Evolutionary conservation across 164 flowering plant genomes (phyloP), one percentile per base, ranked within the genome.

Genomic region (Nymphaea thermarum): DNA sequence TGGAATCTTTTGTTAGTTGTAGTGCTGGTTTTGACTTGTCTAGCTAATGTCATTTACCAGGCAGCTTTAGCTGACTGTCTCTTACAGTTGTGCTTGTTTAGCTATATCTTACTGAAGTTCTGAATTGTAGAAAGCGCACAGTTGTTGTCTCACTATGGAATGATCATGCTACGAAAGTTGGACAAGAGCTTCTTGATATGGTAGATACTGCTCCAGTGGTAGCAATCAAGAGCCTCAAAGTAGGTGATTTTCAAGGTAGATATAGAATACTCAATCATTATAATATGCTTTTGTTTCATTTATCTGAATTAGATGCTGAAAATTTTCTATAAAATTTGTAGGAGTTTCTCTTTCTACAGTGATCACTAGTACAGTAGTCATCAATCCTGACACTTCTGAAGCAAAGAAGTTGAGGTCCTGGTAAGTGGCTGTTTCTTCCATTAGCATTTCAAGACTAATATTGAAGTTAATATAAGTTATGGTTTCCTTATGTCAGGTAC

Each of bases 121-220:
- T 25, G 36, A 25, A 3, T n/a, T 80, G 76, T 88, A 91, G 99
- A 71, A 90, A 89, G 74, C 90, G 84, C 77, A 92, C 91, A 43
- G 99, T 92, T 59, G 82, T 80, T 16, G 87, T 92, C 4, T 90
- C 99, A 47, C 74, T 95, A 68, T 95, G 99, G 99, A 90, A 83
- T 76, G 97, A 88, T 65, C 88, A 79, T 73, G 99, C 97, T 41
- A 92, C 94, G n/a, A 72, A 42, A 66, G 66, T 82, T 15, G 99
- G 98, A 3, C 95, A 95, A 72, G 88, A 87, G 70, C 79, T 94
- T 81, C 75, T 90, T 25, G 94, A 95, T 36, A 80, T 75, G 69
- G 89, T 78, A 69, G 93, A 87, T 68, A 69, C 80, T 65, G 79
- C 83, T 65, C 99, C 98, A 2, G 67, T 95, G 62, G 85, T 92